Percentiles rank a stretch among this genome's conserved stretches.
Conservation (phyloP, 257 asterid genomes). For the Salvia miltiorrhiza region DNA sequence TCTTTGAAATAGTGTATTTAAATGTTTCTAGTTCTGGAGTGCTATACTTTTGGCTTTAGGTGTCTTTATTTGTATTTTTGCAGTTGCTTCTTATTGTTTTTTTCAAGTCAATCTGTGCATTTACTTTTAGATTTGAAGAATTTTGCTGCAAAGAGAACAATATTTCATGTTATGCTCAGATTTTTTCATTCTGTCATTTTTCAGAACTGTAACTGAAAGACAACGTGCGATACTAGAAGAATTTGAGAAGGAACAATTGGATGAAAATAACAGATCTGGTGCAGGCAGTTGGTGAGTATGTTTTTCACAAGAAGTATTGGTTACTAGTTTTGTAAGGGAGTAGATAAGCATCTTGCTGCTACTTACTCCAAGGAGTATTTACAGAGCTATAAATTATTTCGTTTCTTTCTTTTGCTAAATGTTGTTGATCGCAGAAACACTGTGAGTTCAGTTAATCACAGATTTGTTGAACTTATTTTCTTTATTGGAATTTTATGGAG, state of each 20-base stretch:
- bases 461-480: no score
- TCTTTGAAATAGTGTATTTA: no score
- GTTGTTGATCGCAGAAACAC: no score
- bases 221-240: constrained; percentile 85
- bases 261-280: constrained; percentile 32
- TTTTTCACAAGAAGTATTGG: background rate
- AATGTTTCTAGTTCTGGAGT: background rate
- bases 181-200: constrained; percentile 5
- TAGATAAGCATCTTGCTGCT: background rate
- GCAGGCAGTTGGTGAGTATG: constrained; percentile 63
- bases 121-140: background rate
- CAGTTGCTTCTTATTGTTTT: background rate
- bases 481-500: no score
- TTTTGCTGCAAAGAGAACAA: constrained; percentile 13
- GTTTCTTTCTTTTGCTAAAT: background rate
- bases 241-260: constrained; percentile 67
- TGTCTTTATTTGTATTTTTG: background rate
- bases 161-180: background rate
- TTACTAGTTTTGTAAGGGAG: background rate
- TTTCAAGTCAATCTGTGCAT: background rate
- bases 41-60: background rate
- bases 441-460: no score
- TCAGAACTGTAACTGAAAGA: constrained; percentile 56
- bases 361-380: constrained; percentile 10
- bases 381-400: background rate